A percentile compares a stretch with the other conserved stretches of the same genome.
These are phyloP conservation scores for Macrocybe gigantea DNA, from an alignment of 768 basidiomycete species.

Conservation along the genomic window DNA sequence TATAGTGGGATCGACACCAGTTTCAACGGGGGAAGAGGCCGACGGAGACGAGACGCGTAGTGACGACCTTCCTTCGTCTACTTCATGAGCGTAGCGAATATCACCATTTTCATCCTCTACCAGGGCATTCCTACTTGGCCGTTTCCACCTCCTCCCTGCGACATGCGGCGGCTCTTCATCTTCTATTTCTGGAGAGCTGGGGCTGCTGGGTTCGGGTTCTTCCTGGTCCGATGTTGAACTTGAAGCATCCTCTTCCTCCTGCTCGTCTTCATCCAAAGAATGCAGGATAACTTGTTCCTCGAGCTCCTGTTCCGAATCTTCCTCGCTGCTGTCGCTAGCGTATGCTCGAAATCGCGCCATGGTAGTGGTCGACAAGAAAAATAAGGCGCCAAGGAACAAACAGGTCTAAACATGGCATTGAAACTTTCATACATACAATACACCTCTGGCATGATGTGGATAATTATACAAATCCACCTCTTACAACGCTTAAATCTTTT, in stretches of 20 bases:
- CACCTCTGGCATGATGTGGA: not conserved
- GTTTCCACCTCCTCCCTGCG: slow-evolving; percentile 16
- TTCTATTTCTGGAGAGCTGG: slow-evolving; percentile 37
- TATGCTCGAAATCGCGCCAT: slow-evolving; percentile 72
- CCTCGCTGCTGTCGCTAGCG: slow-evolving; percentile 53
- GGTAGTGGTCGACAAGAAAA: not conserved
- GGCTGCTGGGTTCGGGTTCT: slow-evolving; percentile 29
- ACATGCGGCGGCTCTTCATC: slow-evolving; percentile 42
- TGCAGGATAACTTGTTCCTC: slow-evolving; percentile 19
- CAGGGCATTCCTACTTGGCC: slow-evolving; percentile 36
- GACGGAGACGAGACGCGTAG: slow-evolving; percentile 25
- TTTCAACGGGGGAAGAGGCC: slow-evolving; percentile 27
- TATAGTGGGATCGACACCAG: slow-evolving; percentile 40
- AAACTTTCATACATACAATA: not conserved
- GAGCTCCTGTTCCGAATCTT: slow-evolving; percentile 24
- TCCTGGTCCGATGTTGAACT: slow-evolving; percentile 28
- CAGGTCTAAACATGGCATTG: not conserved
- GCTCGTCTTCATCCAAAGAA: slow-evolving; percentile 25
- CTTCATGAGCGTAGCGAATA: slow-evolving; percentile 38
- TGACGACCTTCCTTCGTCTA: slow-evolving; percentile 14
- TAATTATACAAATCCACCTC: not conserved
- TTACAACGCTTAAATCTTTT: not conserved
- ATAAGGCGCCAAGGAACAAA: not conserved
- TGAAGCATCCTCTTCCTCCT: slow-evolving; percentile 30
- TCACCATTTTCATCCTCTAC: slow-evolving; percentile 53